Conservation (phyloP, 805 yeast genomes). For the Limtongia smithiae region DNA sequence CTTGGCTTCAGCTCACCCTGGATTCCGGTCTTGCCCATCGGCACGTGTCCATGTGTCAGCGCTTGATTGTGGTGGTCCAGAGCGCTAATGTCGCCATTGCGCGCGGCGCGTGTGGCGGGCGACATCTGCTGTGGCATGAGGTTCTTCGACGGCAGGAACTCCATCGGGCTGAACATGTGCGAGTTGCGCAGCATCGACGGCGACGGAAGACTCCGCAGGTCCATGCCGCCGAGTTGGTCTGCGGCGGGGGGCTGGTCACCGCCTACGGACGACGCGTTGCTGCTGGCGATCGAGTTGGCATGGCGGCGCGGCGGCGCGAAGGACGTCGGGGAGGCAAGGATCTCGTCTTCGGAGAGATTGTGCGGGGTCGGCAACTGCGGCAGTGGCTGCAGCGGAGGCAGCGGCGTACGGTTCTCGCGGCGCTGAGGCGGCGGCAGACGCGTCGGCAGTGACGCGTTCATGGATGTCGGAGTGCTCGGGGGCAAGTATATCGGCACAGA, state of each 20-base stretch:
- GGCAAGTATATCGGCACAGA: not conserved
- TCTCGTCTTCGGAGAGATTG: conserved; percentile 16
- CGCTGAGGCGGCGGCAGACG: conserved; percentile 5
- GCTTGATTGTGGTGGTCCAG: not conserved
- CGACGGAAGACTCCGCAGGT: conserved; percentile 25
- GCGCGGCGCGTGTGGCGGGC: not conserved
- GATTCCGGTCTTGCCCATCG: conserved; percentile 11
- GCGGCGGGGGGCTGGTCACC: no score
- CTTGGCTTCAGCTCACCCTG: conserved; percentile 15
- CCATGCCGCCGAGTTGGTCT: conserved; percentile 5
- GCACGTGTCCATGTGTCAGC: conserved; percentile 15
- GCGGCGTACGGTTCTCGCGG: not conserved
- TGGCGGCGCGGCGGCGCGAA: conserved; percentile 21
- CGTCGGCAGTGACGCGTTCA: not conserved
- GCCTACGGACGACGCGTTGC: conserved; percentile 3
- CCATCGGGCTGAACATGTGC: conserved; percentile 23
- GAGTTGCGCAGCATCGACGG: conserved; percentile 29
- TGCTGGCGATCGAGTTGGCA: not conserved
- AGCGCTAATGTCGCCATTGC: not conserved
- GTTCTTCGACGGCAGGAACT: conserved; percentile 23
- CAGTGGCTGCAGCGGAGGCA: conserved; percentile 25
- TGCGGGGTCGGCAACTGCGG: conserved; percentile 27
- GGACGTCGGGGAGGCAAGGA: conserved; percentile 21
- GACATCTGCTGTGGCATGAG: conserved; percentile 4
- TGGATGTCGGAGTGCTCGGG: not conserved